Base-by-base conservation (phyloP, 75 land plant species). In the Pseudotsuga menziesii region DNA sequence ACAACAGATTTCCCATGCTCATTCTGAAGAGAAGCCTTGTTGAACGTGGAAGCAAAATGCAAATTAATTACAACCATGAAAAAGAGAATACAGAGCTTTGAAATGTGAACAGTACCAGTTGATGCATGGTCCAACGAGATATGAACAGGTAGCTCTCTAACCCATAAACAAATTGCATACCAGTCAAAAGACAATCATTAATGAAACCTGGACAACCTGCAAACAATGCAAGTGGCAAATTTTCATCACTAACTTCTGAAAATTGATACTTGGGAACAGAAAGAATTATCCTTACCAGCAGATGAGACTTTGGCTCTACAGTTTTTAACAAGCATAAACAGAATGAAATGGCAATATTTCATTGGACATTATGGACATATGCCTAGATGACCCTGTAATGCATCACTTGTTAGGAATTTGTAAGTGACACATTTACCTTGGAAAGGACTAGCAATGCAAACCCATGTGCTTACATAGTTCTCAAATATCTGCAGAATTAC, bases 121-220 rank as follows among this genome's bases (percentile, higher is more conserved):
- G 98, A 82, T 95, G 98, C 91, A 92, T 91, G 23, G 90, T 84
- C 98, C 98, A 95, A 80, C 95, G 89, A 59, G 88, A 85, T 72
- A 95, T 93, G 80, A 95, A 94, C 55, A 95, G 90, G 82, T 80
- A 92, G 83, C 90, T 89, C 78, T 89, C 89, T 77, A 95, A 85
- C 26, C 98, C 98, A 61, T 95, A 87, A 60, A 95, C 87, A 84
- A 95, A 95, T 76, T 93, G 97, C 77, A 95, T 80, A 39, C 98
- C 98, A 60, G 98, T 95, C 75, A 95, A 83, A 39, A 95, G 88
- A 67, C 92, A 83, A 79, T 93, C 98, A 83, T 87, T 91, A 58
- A 95, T 88, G 81, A 91, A 93, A 60, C 96, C 98, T 54, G 98
- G 96, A 60, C 96, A 96, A 78, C 98, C 98, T 95, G 94, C 83